phyloP scores from a whole-genome alignment of 768 basidiomycete genomes.

The Tephrocybe sp. region DNA sequence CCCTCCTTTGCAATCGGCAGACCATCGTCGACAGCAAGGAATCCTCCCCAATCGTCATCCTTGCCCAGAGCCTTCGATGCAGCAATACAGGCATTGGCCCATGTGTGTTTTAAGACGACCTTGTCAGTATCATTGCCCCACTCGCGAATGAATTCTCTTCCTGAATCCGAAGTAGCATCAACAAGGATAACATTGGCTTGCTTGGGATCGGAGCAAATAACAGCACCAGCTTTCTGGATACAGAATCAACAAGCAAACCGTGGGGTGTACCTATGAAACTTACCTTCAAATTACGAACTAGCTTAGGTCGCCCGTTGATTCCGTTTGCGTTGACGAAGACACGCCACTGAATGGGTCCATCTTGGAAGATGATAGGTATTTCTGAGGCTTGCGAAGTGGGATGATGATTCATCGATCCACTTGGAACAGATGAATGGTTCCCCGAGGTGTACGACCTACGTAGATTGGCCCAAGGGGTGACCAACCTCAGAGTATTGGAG shows the following conservation, averaged over 20 bases:
- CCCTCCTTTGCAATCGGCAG: constrained; percentile 35
- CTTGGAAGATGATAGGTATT: constrained; percentile 32
- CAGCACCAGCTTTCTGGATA: constrained; percentile 52
- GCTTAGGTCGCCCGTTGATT: constrained; percentile 44
- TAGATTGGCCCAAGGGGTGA: too few species aligned
- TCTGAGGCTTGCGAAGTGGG: constrained; percentile 6
- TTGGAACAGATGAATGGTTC: too few species aligned
- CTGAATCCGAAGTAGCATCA: constrained; percentile 47
- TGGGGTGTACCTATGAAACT: constrained; percentile 11
- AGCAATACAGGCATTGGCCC: constrained; percentile 48
- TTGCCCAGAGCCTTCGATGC: constrained; percentile 43
- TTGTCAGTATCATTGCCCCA: constrained; percentile 54
- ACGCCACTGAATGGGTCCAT: constrained; percentile 39
- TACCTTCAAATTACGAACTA: constrained; percentile 51
- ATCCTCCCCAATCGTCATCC: constrained; percentile 54
- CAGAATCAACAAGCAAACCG: constrained; percentile 1
- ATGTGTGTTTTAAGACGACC: constrained; percentile 49
- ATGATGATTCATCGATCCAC: background rate
- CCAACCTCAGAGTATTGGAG: too few species aligned
- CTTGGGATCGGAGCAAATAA: constrained; percentile 46
- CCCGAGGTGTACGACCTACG: too few species aligned
- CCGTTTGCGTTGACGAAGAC: constrained; percentile 60
- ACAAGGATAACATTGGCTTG: constrained; percentile 60
- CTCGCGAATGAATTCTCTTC: constrained; percentile 54
- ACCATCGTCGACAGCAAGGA: constrained; percentile 38